Conservation (phyloP, 2,329 filamentous ascomycete species). For the Colletotrichum australisinense region DNA sequence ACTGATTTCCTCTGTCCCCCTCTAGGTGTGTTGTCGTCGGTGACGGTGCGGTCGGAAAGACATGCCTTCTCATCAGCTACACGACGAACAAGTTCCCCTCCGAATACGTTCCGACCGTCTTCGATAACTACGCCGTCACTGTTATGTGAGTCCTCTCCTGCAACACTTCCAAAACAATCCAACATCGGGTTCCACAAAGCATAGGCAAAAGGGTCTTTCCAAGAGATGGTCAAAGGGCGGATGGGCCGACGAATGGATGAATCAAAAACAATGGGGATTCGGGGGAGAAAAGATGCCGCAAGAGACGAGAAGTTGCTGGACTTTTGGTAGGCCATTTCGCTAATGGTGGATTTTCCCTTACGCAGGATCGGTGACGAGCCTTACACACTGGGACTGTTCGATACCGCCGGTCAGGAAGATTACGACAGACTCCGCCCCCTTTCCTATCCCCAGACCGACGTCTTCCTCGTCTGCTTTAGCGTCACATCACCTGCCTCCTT, state of each 20-base stretch:
- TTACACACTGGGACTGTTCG: slow-evolving; percentile 96
- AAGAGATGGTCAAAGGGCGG: not conserved
- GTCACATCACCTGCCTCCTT: slow-evolving; percentile 98
- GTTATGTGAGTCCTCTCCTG: slow-evolving; percentile 83
- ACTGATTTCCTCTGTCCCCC: slow-evolving; percentile 32
- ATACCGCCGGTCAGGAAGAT: slow-evolving; percentile 99
- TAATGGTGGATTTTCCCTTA: slow-evolving; percentile 19
- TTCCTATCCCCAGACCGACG: slow-evolving; percentile 98
- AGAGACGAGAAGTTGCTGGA: not conserved
- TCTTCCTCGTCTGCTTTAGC: slow-evolving; percentile 98
- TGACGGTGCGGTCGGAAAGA: slow-evolving; percentile 99
- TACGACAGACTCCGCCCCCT: slow-evolving; percentile 96
- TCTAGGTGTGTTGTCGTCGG: slow-evolving; percentile 96
- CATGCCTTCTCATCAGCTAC: slow-evolving; percentile 98
- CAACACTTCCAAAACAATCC: slow-evolving; percentile 20
- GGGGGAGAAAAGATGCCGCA: not conserved
- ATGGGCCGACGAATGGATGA: not conserved
- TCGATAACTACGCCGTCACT: slow-evolving; percentile 99
- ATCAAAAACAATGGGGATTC: not conserved
- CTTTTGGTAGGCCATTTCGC: slow-evolving; percentile 8
- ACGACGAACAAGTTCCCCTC: slow-evolving; percentile 99
- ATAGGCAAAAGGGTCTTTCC: not conserved
- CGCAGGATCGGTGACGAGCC: slow-evolving; percentile 97
- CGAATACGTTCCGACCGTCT: slow-evolving; percentile 99
- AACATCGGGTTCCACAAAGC: not conserved